Evolutionary conservation across 192 early-diverging fungal genomes (phyloP).

Genomic region (Rhizoclosmatium globosum): DNA sequence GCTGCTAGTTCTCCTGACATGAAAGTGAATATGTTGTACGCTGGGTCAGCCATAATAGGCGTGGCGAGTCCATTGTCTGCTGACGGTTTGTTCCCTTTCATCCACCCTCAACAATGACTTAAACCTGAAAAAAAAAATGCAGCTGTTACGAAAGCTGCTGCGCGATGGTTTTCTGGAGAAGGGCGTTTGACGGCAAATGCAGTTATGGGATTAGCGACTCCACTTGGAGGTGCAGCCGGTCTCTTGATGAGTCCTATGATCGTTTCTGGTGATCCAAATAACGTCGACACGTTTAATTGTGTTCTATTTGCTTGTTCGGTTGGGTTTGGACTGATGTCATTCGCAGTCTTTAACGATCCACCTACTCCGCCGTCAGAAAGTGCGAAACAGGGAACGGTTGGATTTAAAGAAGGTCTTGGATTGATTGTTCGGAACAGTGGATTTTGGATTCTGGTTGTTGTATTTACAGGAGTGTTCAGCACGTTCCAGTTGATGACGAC

Average conservation of each 20-base stretch:
- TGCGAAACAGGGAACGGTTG: neutral
- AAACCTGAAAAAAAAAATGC: too few species aligned
- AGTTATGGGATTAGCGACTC: constrained; percentile 29
- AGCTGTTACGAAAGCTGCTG: constrained; percentile 37
- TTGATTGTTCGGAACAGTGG: constrained; percentile 13
- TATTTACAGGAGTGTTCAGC: constrained; percentile 14
- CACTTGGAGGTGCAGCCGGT: constrained; percentile 19
- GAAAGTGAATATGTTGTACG: neutral
- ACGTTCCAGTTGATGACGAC: constrained; percentile 31
- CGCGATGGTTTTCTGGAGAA: constrained; percentile 39
- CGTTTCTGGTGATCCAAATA: constrained; percentile 10
- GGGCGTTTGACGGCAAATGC: constrained; percentile 42
- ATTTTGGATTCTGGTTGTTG: constrained; percentile 33
- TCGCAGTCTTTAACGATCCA: constrained; percentile 32
- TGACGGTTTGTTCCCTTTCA: neutral
- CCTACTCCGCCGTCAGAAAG: constrained; percentile 26
- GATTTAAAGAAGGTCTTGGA: constrained; percentile 30
- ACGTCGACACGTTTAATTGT: constrained; percentile 12
- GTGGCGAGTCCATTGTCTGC: neutral
- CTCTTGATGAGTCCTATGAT: constrained; percentile 20
- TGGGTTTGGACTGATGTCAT: neutral
- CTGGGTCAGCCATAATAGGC: neutral
- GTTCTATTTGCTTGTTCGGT: constrained; percentile 4
- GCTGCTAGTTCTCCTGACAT: neutral
- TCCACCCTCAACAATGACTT: too few species aligned